Base-by-base conservation (phyloP, 371 early-diverging fungal species). In the Syncephalis fuscata region DNA sequence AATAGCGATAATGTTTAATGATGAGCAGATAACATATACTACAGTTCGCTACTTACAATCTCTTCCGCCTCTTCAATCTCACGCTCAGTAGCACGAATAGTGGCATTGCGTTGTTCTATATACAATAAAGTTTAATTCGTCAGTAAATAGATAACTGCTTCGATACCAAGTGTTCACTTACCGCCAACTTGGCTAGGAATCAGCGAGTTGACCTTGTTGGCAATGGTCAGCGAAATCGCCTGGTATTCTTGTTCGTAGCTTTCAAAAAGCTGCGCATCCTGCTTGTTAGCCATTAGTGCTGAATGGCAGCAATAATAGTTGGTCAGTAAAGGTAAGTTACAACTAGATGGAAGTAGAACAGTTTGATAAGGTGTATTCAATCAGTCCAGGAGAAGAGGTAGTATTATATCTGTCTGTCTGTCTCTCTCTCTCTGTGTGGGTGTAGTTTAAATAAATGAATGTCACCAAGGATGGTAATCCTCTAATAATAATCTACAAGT, bases 61-160 rank as follows among this genome's bases (percentile, higher is more conserved):
- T 91, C 92, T 51, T 78, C 78, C 5, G 84, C 82, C 61, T 94
- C 94, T n/a, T 87, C 88, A 14, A 90, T 62, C 62, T 90, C 89
- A 48, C 88, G 75, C 55, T 85, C 81, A 2, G 76, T 66, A 16
- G 85, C 77, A 49, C 80, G 80, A 37, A 76, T 58, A 3, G 78
- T 69, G 11, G 80, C 70, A 53, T 85, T 85, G 59, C 71, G 68
- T 51, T 72, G 67, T 55, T 89, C 88, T 83, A 57, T 8, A 23
- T 16, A 17, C 17, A 16, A 10, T 36, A 45, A n/a, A 27, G 37
- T 9, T 23, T 52, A 16, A 20, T 14, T 5, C n/a, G 22, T 48
- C 39, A 32, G 10, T 45, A 15, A 2, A 17, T 19, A 14, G 9
- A 56, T n/a, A 1, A 1, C 11, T 14, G 21, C n/a, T 22, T 50